Percentiles rank a stretch among this genome's conserved stretches.
phyloP scores from a whole-genome alignment of 768 basidiomycete genomes.

The Pilatotrama ljubarskyi region DNA sequence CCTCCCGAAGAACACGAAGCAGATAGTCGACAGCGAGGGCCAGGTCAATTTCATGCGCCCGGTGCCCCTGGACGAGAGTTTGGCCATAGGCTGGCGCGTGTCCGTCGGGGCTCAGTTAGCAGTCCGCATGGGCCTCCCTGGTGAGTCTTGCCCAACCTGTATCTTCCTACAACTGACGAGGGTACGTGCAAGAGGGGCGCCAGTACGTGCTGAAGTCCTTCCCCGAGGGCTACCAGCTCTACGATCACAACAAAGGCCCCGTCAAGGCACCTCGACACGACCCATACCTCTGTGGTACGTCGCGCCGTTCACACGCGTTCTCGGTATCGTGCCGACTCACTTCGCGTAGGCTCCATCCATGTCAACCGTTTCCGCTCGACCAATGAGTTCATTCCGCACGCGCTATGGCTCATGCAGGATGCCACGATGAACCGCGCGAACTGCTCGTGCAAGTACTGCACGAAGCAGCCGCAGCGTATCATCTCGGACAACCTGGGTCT shows the following conservation, averaged over 20 bases:
- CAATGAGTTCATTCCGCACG: conserved; percentile 86
- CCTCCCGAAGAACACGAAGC: conserved; percentile 61
- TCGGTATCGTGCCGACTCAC: neutral
- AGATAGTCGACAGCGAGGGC: conserved; percentile 55
- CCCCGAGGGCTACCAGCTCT: conserved; percentile 71
- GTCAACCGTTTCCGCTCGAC: conserved; percentile 69
- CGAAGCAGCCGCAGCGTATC: conserved; percentile 65
- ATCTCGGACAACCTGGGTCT: conserved; percentile 64
- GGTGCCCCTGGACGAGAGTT: conserved; percentile 49
- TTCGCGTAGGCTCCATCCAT: conserved; percentile 39
- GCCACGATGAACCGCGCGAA: conserved; percentile 43
- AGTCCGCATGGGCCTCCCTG: conserved; percentile 45
- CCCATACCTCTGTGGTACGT: conserved; percentile 72
- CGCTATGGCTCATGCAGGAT: conserved; percentile 73
- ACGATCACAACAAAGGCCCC: conserved; percentile 72
- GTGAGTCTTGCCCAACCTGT: conserved; percentile 38
- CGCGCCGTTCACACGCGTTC: neutral
- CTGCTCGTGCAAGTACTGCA: conserved; percentile 79
- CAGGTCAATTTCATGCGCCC: conserved; percentile 72
- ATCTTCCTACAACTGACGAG: neutral
- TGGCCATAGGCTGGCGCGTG: conserved; percentile 56
- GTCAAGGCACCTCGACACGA: conserved; percentile 61
- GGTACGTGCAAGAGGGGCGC: conserved; percentile 41
- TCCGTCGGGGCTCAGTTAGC: conserved; percentile 45
- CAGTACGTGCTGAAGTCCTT: conserved; percentile 63